Evolutionary conservation across 257 asterid genomes (phyloP).

Genomic region (Linaria vulgaris): DNA sequence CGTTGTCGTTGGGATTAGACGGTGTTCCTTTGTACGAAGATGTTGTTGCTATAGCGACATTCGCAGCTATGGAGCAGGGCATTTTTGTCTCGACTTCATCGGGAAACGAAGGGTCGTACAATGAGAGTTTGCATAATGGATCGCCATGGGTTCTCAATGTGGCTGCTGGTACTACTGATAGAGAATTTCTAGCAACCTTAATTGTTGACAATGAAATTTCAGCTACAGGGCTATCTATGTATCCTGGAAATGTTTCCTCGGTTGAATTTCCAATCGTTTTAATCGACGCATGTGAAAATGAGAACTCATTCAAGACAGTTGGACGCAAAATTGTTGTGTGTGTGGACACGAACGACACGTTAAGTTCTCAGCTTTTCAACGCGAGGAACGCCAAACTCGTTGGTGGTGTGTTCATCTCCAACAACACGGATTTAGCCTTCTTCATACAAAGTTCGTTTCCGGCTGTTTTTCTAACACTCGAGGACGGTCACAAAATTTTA

Average conservation of each 20-base stretch:
- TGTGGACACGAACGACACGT: too few species aligned
- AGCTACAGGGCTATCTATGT: slow-evolving; percentile 39
- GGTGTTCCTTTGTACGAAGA: slow-evolving; percentile 37
- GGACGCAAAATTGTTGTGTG: slow-evolving; percentile 14
- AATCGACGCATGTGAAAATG: slow-evolving; percentile 22
- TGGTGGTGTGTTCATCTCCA: slow-evolving; percentile 7
- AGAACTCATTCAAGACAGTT: slow-evolving; percentile 21
- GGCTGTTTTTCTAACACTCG: not conserved
- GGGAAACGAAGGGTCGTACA: slow-evolving; percentile 43
- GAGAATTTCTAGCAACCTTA: slow-evolving; percentile 37
- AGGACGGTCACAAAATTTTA: not conserved
- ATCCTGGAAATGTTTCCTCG: slow-evolving; percentile 37
- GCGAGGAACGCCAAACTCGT: not conserved
- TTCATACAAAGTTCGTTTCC: not conserved
- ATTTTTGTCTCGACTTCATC: slow-evolving; percentile 53
- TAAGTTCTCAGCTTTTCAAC: not conserved
- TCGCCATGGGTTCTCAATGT: slow-evolving; percentile 56
- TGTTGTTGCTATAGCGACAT: slow-evolving; percentile 47
- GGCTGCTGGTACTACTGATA: slow-evolving; percentile 52
- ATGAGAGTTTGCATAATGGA: slow-evolving; percentile 41
- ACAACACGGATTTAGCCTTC: not conserved
- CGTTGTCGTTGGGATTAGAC: slow-evolving; percentile 48
- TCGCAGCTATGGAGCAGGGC: slow-evolving; percentile 52
- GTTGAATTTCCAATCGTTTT: slow-evolving; percentile 23
- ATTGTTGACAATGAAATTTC: slow-evolving; percentile 42